A percentile compares a stretch with the other conserved stretches of the same genome.
These are phyloP conservation scores for Solanum hybrid DNA, from an alignment of 305 asterid genomes.

Conservation along the genomic window DNA sequence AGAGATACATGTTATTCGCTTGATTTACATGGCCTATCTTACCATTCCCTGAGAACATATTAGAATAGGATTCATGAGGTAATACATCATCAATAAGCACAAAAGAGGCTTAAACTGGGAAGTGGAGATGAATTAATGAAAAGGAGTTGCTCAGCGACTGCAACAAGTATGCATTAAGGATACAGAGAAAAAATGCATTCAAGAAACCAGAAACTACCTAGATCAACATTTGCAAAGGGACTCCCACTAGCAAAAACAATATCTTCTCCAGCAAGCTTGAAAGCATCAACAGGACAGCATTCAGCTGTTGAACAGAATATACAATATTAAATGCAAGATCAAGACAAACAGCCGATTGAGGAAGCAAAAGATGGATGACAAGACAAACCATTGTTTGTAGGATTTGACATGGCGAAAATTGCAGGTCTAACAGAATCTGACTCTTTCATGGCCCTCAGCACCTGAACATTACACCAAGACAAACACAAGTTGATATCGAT, in stretches of 20 bases:
- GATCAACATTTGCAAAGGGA: slow-evolving; percentile 85
- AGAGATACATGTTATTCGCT: slow-evolving; percentile 98
- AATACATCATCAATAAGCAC: not conserved
- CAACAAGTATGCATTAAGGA: not conserved
- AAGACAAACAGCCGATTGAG: not conserved
- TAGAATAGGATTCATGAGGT: not conserved
- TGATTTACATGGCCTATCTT: slow-evolving; percentile 87
- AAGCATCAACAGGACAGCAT: slow-evolving; percentile 89
- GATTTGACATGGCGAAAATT: slow-evolving; percentile 97
- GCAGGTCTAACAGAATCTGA: slow-evolving; percentile 90
- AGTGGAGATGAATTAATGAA: not conserved
- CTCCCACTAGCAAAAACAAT: slow-evolving; percentile 96
- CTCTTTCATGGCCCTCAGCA: slow-evolving; percentile 85
- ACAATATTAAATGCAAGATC: slow-evolving; percentile 12
- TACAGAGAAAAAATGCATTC: not conserved
- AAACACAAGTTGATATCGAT: not conserved
- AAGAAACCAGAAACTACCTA: slow-evolving; percentile 42
- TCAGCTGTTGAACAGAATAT: slow-evolving; percentile 64
- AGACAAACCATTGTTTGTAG: slow-evolving; percentile 79
- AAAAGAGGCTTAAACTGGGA: not conserved
- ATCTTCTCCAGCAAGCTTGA: slow-evolving; percentile 86
- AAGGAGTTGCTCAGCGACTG: not conserved
- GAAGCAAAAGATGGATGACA: not conserved
- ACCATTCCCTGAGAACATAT: slow-evolving; percentile 61
- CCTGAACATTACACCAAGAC: slow-evolving; percentile 43